These are phyloP conservation scores for Haplosporangium sp. DNA, from an alignment of 371 early-diverging fungal genomes.

Conservation along the genomic window DNA sequence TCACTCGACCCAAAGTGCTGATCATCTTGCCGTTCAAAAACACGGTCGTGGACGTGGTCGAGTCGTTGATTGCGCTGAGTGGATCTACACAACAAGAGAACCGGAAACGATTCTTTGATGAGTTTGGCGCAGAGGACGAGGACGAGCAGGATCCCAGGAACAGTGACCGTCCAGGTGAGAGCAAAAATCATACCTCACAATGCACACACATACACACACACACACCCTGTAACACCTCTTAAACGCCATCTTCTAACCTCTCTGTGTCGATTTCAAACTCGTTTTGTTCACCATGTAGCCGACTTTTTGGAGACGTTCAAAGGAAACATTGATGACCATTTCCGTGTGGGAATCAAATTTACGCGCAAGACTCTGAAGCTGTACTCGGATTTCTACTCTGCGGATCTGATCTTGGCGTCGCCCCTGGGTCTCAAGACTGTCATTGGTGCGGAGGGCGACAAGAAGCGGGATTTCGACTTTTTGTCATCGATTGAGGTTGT, in stretches of 20 bases:
- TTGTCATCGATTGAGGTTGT: slow-evolving; percentile 92
- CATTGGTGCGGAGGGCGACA: slow-evolving; percentile 85
- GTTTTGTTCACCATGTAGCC: slow-evolving; percentile 38
- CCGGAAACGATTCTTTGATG: slow-evolving; percentile 81
- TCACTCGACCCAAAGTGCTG: slow-evolving; percentile 93
- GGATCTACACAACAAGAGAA: slow-evolving; percentile 88
- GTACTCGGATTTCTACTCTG: slow-evolving; percentile 86
- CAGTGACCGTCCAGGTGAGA: slow-evolving; percentile 74
- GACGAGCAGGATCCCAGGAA: slow-evolving; percentile 58
- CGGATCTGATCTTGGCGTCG: slow-evolving; percentile 93
- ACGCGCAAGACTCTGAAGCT: slow-evolving; percentile 87
- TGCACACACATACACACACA: not conserved
- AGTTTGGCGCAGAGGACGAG: slow-evolving; percentile 70
- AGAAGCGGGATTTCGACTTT: slow-evolving; percentile 91
- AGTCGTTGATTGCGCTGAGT: slow-evolving; percentile 78
- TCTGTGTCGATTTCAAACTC: no score
- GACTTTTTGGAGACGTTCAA: slow-evolving; percentile 88
- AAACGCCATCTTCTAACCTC: no score
- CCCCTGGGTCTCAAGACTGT: slow-evolving; percentile 93
- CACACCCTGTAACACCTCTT: not conserved
- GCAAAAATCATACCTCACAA: not conserved
- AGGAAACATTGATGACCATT: slow-evolving; percentile 96
- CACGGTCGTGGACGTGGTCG: slow-evolving; percentile 81
- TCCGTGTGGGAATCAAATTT: slow-evolving; percentile 93
- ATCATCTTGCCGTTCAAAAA: slow-evolving; percentile 92